These are phyloP conservation scores for Glycine tomentella DNA, from an alignment of 306 rosid genomes.

Conservation along the genomic window DNA sequence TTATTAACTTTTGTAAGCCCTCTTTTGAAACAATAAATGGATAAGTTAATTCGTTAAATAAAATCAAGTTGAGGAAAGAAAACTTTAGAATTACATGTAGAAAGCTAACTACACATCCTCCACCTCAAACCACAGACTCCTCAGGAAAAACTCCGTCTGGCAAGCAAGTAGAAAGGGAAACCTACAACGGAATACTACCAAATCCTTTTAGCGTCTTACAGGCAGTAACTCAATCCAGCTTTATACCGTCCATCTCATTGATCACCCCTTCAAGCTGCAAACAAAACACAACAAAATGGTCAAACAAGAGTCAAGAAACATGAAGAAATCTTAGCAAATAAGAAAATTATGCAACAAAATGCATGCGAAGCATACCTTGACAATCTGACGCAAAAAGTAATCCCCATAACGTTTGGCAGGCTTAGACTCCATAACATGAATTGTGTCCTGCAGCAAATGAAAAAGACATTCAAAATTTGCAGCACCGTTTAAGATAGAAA, in stretches of 20 bases:
- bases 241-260: constrained; percentile 78
- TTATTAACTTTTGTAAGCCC: constrained; percentile 30
- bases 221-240: constrained; percentile 68
- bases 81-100: constrained; percentile 39
- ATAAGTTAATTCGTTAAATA: neutral
- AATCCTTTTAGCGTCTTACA: neutral
- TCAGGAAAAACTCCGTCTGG: constrained; percentile 28
- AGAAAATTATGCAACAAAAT: neutral
- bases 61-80: constrained; percentile 23
- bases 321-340: neutral
- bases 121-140: constrained; percentile 19
- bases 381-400: constrained; percentile 90
- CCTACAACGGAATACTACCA: constrained; percentile 1
- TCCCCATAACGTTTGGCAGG: constrained; percentile 81
- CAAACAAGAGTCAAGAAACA: neutral
- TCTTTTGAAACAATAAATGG: constrained; percentile 36
- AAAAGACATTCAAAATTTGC: constrained; percentile 18
- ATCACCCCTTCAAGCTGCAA: constrained; percentile 88
- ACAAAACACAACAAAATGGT: constrained; percentile 9
- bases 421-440: constrained; percentile 78
- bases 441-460: constrained; percentile 67
- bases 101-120: constrained; percentile 57
- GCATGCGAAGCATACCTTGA: constrained; percentile 62
- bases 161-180: constrained; percentile 37
- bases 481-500: constrained; percentile 18